These are phyloP conservation scores for Tricholoma flavovirens DNA, from an alignment of 768 basidiomycete genomes.

Conservation along the genomic window DNA sequence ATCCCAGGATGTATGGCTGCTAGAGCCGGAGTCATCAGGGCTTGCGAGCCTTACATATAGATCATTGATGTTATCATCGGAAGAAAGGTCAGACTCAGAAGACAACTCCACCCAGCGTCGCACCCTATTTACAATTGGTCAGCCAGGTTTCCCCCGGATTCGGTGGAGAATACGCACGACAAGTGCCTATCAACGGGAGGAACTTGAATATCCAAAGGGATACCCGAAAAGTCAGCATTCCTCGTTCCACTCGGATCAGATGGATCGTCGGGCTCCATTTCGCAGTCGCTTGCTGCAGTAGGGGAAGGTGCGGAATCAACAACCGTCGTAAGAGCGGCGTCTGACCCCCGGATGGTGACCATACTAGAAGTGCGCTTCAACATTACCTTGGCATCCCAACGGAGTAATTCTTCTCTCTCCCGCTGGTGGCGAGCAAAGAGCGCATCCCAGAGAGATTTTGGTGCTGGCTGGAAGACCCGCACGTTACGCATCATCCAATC, in stretches of 20 bases:
- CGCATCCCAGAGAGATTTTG: conserved; percentile 54
- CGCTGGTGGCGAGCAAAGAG: conserved; percentile 50
- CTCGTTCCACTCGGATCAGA: neutral
- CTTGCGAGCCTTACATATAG: neutral
- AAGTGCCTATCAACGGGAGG: neutral
- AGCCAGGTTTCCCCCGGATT: neutral
- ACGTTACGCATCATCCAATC: conserved; percentile 42
- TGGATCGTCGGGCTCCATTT: neutral
- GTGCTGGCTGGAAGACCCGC: conserved; percentile 23
- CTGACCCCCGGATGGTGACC: neutral
- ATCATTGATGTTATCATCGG: neutral
- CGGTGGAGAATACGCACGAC: neutral
- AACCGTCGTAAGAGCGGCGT: neutral
- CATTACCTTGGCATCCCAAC: conserved; percentile 36
- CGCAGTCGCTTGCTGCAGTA: neutral
- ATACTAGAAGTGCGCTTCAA: conserved; percentile 3
- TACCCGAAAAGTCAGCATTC: neutral
- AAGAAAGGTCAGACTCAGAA: neutral
- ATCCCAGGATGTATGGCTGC: conserved; percentile 4
- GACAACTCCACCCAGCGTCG: neutral
- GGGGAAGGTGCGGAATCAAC: neutral
- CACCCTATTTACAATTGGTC: neutral
- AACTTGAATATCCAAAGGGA: no score
- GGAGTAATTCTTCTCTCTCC: conserved; percentile 51
- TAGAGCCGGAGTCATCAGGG: neutral